Conservation (phyloP, 73 alveolate species). For the Symbiodinium natans region DNA sequence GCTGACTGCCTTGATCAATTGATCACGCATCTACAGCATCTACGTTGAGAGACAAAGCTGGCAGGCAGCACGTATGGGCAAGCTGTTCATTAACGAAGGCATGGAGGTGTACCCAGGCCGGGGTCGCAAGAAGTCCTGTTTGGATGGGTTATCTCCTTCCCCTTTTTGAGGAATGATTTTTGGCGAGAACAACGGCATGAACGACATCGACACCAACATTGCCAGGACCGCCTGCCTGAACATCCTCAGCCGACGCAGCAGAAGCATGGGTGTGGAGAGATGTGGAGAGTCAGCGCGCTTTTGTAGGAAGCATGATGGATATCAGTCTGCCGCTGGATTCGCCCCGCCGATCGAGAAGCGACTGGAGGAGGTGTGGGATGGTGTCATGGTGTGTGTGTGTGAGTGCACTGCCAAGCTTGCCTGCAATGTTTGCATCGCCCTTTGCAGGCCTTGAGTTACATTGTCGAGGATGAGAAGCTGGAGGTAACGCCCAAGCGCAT, state of each 20-base stretch:
- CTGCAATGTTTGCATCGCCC: neutral
- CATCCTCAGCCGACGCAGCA: neutral
- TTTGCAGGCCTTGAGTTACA: slow-evolving; percentile 82
- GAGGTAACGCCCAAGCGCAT: slow-evolving; percentile 95
- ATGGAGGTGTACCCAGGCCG: slow-evolving; percentile 89
- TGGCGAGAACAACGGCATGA: slow-evolving; percentile 80
- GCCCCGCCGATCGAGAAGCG: slow-evolving; percentile 45
- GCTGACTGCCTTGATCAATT: no score
- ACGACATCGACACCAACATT: slow-evolving; percentile 87
- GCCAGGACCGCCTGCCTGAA: neutral
- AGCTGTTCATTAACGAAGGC: slow-evolving; percentile 89
- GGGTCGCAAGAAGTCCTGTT: neutral
- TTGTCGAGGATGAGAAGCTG: slow-evolving; percentile 94
- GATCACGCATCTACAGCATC: no score
- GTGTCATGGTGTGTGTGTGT: no score
- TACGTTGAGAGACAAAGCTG: neutral
- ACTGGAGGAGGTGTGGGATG: slow-evolving; percentile 32
- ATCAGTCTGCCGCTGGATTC: slow-evolving; percentile 48
- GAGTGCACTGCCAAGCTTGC: neutral
- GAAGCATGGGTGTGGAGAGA: no score
- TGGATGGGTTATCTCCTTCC: neutral
- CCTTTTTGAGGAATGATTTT: slow-evolving; percentile 66
- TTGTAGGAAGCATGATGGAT: slow-evolving; percentile 84
- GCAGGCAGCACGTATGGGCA: slow-evolving; percentile 63
- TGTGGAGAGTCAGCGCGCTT: neutral